Percentiles rank a stretch among this genome's conserved stretches.
These are phyloP conservation scores for Globisporangium nagaii DNA, from an alignment of 352 stramenopile species.

Conservation along the genomic window DNA sequence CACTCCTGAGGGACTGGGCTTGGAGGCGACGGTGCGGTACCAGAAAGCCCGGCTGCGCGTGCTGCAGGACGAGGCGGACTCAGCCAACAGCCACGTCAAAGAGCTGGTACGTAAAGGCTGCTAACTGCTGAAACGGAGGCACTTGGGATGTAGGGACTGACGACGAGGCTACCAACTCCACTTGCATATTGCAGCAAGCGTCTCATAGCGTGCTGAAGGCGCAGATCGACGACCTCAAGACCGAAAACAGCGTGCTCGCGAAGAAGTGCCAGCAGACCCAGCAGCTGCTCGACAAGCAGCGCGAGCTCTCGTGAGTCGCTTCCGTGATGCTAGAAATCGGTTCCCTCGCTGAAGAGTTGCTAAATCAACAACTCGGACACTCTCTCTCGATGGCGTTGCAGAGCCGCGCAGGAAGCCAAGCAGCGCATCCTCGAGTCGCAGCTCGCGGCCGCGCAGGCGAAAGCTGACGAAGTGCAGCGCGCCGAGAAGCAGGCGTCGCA, in stretches of 20 bases:
- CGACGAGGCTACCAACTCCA: neutral
- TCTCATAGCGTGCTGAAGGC: slow-evolving; percentile 24
- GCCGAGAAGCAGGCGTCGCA: slow-evolving; percentile 59
- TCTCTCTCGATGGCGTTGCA: too few species aligned
- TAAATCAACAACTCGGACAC: slow-evolving; percentile 3
- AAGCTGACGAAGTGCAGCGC: slow-evolving; percentile 46
- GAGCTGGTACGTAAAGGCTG: slow-evolving; percentile 30
- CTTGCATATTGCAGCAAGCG: slow-evolving; percentile 30
- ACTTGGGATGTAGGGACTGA: too few species aligned
- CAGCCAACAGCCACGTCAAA: slow-evolving; percentile 25
- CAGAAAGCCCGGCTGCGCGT: slow-evolving; percentile 70
- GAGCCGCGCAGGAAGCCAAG: slow-evolving; percentile 59
- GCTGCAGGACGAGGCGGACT: slow-evolving; percentile 62
- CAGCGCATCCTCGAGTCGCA: slow-evolving; percentile 70
- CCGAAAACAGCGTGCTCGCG: slow-evolving; percentile 32
- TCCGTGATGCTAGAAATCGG: too few species aligned
- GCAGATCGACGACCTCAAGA: slow-evolving; percentile 42
- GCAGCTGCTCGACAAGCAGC: slow-evolving; percentile 70
- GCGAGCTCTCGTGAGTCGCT: slow-evolving; percentile 72
- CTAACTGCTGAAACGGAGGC: too few species aligned
- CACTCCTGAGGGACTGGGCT: slow-evolving; percentile 32
- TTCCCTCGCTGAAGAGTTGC: too few species aligned
- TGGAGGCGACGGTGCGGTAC: slow-evolving; percentile 62
- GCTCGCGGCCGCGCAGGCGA: slow-evolving; percentile 36
- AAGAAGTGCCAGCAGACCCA: slow-evolving; percentile 69